phyloP scores from a whole-genome alignment of 306 rosid species.

The Mimosa bimucronata region DNA sequence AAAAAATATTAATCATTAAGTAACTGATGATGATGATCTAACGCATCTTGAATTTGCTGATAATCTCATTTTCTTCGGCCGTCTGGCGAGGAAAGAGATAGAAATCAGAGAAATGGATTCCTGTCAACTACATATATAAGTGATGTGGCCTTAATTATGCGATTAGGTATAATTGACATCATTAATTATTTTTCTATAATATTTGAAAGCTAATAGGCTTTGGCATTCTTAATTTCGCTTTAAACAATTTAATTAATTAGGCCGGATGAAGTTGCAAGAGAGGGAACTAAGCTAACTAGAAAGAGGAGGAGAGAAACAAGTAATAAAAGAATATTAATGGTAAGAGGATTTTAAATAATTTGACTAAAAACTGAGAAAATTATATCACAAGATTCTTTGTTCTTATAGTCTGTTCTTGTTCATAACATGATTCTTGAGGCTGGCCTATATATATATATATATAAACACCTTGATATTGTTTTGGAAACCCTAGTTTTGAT shows the following conservation, averaged over 20 bases:
- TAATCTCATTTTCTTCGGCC: neutral
- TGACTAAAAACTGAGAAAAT: too few species aligned
- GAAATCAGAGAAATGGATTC: neutral
- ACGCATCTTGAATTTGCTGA: neutral
- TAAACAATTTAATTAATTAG: neutral
- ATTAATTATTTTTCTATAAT: too few species aligned
- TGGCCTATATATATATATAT: neutral
- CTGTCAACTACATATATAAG: too few species aligned
- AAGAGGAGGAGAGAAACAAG: neutral
- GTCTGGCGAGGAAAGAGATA: neutral
- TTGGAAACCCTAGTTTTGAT: constrained; percentile 26
- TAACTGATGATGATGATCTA: neutral
- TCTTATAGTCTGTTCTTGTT: neutral
- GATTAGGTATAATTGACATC: neutral
- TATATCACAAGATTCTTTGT: neutral
- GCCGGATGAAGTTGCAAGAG: neutral
- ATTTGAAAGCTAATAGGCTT: neutral
- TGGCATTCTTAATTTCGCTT: neutral
- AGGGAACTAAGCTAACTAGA: neutral
- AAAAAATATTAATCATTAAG: neutral
- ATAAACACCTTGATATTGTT: neutral
- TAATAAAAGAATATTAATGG: neutral
- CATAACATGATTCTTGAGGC: neutral
- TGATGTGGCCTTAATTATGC: neutral
- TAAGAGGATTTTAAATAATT: neutral